Evolutionary conservation across 495 filamentous ascomycete genomes (phyloP).

Genomic region (Talaromyces proteolyticus): DNA sequence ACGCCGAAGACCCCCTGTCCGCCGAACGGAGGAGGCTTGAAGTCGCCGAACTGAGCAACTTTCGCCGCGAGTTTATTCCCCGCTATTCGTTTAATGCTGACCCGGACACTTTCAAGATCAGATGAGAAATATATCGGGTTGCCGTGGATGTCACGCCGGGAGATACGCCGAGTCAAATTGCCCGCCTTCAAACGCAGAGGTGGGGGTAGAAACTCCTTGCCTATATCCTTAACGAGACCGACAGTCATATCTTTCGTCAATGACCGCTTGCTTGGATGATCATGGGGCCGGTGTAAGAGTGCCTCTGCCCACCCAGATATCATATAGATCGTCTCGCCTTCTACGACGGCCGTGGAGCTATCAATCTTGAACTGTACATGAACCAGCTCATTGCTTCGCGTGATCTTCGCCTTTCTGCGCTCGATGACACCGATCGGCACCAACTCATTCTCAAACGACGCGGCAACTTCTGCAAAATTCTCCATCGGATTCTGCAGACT

Average conservation of each 20-base stretch:
- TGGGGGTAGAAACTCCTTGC: not conserved
- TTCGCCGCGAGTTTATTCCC: not conserved
- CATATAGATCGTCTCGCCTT: not conserved
- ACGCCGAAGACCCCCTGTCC: not conserved
- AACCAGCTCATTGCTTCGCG: not conserved
- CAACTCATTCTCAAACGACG: not conserved
- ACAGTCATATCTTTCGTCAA: not conserved
- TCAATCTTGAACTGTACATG: not conserved
- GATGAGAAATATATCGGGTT: not conserved
- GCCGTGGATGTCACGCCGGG: not conserved
- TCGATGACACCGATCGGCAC: not conserved
- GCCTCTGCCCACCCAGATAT: not conserved
- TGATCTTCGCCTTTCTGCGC: not conserved
- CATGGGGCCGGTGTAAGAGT: not conserved
- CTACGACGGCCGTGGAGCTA: not conserved
- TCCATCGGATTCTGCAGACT: not conserved
- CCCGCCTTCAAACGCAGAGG: not conserved
- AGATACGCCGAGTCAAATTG: not conserved
- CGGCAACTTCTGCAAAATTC: not conserved
- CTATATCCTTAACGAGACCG: not conserved
- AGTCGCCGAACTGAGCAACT: slow-evolving; percentile 1
- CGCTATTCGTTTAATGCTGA: not conserved
- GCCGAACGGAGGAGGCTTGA: not conserved
- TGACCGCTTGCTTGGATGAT: not conserved
- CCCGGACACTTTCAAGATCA: not conserved